Evolutionary conservation across 345 rosid genomes (phyloP).

Genomic region (Gossypium raimondii): DNA sequence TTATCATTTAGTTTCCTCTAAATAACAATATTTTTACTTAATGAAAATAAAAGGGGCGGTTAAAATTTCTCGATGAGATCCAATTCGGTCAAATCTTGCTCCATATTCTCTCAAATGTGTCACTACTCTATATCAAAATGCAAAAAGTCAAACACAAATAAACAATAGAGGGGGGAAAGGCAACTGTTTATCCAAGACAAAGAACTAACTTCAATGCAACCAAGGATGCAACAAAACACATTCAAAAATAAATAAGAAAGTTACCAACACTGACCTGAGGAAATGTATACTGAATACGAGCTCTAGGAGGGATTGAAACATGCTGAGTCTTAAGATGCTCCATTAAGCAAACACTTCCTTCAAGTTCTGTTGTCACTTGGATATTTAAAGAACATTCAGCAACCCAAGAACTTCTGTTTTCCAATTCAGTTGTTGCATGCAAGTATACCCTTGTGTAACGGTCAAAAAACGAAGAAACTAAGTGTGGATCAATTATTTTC

Average conservation of each 20-base stretch:
- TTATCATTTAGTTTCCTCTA: background rate
- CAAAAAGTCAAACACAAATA: background rate
- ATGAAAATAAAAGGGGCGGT: background rate
- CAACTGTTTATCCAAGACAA: background rate
- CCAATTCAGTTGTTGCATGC: slow-evolving; percentile 74
- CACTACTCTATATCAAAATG: background rate
- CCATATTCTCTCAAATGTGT: background rate
- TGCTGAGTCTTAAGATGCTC: slow-evolving; percentile 80
- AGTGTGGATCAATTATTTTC: slow-evolving; percentile 88
- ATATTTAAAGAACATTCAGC: slow-evolving; percentile 74
- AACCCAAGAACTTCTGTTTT: slow-evolving; percentile 63
- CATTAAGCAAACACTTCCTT: slow-evolving; percentile 51
- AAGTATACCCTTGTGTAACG: slow-evolving; percentile 65
- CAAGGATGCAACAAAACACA: background rate
- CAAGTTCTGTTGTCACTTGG: slow-evolving; percentile 73
- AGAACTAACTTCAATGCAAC: background rate
- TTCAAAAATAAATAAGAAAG: slow-evolving; percentile 5
- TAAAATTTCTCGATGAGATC: background rate
- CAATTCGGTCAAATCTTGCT: background rate
- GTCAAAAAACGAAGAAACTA: slow-evolving; percentile 87
- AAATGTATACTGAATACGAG: slow-evolving; percentile 55
- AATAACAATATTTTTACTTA: background rate
- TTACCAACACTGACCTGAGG: slow-evolving; percentile 52
- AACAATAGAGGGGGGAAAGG: background rate
- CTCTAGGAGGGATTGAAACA: slow-evolving; percentile 52